These are phyloP conservation scores for Aspergillus ochraceoroseus DNA, from an alignment of 2,329 filamentous ascomycete species.

Conservation along the genomic window DNA sequence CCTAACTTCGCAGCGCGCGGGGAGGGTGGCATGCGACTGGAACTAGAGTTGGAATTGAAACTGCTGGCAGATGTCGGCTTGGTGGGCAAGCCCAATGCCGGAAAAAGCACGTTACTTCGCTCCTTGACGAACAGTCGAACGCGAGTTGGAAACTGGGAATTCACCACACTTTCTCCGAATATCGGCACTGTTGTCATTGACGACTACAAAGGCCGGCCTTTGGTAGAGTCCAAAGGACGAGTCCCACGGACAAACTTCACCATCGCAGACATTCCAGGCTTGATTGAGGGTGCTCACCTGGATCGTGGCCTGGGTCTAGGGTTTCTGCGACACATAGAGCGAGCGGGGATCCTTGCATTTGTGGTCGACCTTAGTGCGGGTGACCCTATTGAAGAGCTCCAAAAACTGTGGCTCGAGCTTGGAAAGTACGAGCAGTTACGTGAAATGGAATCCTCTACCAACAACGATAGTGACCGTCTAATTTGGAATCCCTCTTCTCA, in stretches of 20 bases:
- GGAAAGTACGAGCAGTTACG: slow-evolving; percentile 79
- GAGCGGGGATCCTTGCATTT: slow-evolving; percentile 87
- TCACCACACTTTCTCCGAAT: slow-evolving; percentile 90
- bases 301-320: slow-evolving; percentile 86
- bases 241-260: slow-evolving; percentile 73
- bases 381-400: slow-evolving; percentile 71
- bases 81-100: slow-evolving; percentile 91
- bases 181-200: slow-evolving; percentile 95
- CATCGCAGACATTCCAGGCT: slow-evolving; percentile 89
- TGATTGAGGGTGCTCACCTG: slow-evolving; percentile 87
- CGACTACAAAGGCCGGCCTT: slow-evolving; percentile 70
- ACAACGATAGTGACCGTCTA: slow-evolving; percentile 58
- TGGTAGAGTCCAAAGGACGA: slow-evolving; percentile 47
- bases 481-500: slow-evolving; percentile 43
- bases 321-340: slow-evolving; percentile 90
- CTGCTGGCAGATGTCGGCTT: slow-evolving; percentile 91
- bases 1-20: slow-evolving; percentile 88
- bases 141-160: slow-evolving; percentile 89
- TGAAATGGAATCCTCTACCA: slow-evolving; percentile 63
- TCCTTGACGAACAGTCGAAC: slow-evolving; percentile 84
- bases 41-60: slow-evolving; percentile 85
- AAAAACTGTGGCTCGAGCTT: slow-evolving; percentile 85
- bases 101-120: slow-evolving; percentile 87
- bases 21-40: slow-evolving; percentile 70
- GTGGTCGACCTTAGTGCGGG: slow-evolving; percentile 79